A percentile compares a stretch with the other conserved stretches of the same genome.
phyloP scores from a whole-genome alignment of 768 basidiomycete genomes.

The Obba rivulosa region DNA sequence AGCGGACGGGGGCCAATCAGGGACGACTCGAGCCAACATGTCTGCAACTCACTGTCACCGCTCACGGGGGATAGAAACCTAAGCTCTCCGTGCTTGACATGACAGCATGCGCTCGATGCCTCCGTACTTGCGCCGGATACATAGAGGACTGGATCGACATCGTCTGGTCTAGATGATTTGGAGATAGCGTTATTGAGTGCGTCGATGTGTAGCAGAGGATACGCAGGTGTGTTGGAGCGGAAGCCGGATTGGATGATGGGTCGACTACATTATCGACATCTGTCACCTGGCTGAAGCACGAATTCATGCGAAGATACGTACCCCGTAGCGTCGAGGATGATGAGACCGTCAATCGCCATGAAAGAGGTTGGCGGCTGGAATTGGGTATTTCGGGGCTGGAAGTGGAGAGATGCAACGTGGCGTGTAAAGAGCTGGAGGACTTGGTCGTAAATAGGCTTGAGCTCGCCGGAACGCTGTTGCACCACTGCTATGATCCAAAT shows the following conservation, averaged over 20 bases:
- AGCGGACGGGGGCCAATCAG: neutral
- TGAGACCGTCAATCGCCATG: slow-evolving; percentile 80
- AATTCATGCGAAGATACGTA: slow-evolving; percentile 29
- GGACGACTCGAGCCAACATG: neutral
- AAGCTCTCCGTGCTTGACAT: slow-evolving; percentile 72
- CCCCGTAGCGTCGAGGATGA: slow-evolving; percentile 73
- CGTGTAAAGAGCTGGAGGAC: neutral
- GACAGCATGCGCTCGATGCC: slow-evolving; percentile 73
- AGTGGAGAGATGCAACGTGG: no score
- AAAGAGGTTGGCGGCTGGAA: neutral
- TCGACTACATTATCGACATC: slow-evolving; percentile 11
- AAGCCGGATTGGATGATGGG: slow-evolving; percentile 92
- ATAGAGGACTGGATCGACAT: slow-evolving; percentile 73
- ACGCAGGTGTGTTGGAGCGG: slow-evolving; percentile 67
- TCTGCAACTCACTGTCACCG: slow-evolving; percentile 64
- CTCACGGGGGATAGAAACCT: slow-evolving; percentile 77
- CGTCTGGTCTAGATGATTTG: slow-evolving; percentile 45
- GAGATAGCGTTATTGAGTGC: slow-evolving; percentile 70
- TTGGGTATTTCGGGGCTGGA: no score
- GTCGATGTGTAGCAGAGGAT: slow-evolving; percentile 83
- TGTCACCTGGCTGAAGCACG: neutral
- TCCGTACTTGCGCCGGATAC: slow-evolving; percentile 46
- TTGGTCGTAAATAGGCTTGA: neutral
- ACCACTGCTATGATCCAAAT: slow-evolving; percentile 12
- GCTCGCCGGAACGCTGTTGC: neutral